These are phyloP conservation scores for Pyricularia pennisetigena DNA, from an alignment of 2,329 filamentous ascomycete genomes.

Conservation along the genomic window DNA sequence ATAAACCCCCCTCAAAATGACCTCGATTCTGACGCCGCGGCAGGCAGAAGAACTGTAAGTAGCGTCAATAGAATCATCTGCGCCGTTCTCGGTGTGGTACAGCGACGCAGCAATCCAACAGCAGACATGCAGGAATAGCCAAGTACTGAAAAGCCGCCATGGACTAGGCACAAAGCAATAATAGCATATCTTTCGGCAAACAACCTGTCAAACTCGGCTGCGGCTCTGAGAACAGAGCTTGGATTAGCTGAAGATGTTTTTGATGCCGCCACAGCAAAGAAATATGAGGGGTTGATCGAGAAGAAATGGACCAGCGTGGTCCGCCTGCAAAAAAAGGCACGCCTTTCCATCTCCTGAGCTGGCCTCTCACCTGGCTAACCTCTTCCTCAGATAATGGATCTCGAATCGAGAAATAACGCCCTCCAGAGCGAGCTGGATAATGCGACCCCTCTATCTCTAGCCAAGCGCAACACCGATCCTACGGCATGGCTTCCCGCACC, in stretches of 20 bases:
- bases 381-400: conserved; percentile 72
- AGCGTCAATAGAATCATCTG: background rate
- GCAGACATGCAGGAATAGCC: conserved; percentile 8
- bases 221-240: conserved; percentile 68
- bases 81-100: background rate
- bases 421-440: conserved; percentile 80
- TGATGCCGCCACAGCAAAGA: conserved; percentile 75
- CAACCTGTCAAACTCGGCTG: conserved; percentile 59
- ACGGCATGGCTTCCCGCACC: conserved; percentile 73
- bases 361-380: background rate
- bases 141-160: conserved; percentile 3
- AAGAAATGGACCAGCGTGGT: conserved; percentile 99
- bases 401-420: conserved; percentile 63
- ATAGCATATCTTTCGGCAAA: conserved; percentile 76
- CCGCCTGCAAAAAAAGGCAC: conserved; percentile 86
- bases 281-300: conserved; percentile 88
- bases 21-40: conserved; percentile 63
- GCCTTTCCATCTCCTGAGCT: conserved; percentile 8
- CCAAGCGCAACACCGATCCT: conserved; percentile 75
- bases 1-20: conserved; percentile 41
- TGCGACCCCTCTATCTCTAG: conserved; percentile 66
- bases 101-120: conserved; percentile 9
- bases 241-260: conserved; percentile 59
- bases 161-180: conserved; percentile 75
- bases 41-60: conserved; percentile 86